Conservation (phyloP, 2,329 filamentous ascomycete species). For the Dryadomyces quercus-mongolicae region DNA sequence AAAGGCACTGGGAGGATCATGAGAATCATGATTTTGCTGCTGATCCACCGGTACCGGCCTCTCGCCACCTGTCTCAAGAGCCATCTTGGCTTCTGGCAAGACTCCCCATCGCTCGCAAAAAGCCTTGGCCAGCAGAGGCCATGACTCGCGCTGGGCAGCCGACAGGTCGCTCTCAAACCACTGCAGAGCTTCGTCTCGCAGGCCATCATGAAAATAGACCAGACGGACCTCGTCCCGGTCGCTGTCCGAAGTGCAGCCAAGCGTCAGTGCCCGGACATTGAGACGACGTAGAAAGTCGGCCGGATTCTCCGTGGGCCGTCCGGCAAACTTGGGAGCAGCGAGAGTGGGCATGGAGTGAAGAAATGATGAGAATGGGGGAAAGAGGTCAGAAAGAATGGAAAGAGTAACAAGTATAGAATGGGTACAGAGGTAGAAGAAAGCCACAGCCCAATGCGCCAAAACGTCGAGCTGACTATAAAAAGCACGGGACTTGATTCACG, state of each 20-base stretch:
- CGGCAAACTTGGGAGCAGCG: not conserved
- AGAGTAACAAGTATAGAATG: too few relatives aligned
- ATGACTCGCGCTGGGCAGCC: not conserved
- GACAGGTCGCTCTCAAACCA: not conserved
- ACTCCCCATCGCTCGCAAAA: not conserved
- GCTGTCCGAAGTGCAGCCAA: not conserved
- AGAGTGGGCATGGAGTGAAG: not conserved
- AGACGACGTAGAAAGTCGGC: conserved; percentile 1
- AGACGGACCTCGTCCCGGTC: not conserved
- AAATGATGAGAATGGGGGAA: not conserved
- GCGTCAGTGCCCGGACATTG: not conserved
- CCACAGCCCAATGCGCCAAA: not conserved
- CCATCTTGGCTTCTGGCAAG: not conserved
- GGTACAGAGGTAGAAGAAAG: too few relatives aligned
- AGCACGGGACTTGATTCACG: not conserved
- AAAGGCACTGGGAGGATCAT: not conserved
- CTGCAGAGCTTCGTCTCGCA: not conserved
- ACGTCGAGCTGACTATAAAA: not conserved
- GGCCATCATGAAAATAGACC: not conserved
- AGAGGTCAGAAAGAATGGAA: too few relatives aligned
- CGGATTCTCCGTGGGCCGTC: not conserved
- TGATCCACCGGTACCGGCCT: too few relatives aligned
- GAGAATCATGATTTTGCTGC: not conserved
- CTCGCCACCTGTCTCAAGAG: not conserved
- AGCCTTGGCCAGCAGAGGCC: not conserved